Percentiles rank a stretch among this genome's conserved stretches.
Conservation (phyloP, 768 basidiomycete species). For the Sarcomyxa edulis region DNA sequence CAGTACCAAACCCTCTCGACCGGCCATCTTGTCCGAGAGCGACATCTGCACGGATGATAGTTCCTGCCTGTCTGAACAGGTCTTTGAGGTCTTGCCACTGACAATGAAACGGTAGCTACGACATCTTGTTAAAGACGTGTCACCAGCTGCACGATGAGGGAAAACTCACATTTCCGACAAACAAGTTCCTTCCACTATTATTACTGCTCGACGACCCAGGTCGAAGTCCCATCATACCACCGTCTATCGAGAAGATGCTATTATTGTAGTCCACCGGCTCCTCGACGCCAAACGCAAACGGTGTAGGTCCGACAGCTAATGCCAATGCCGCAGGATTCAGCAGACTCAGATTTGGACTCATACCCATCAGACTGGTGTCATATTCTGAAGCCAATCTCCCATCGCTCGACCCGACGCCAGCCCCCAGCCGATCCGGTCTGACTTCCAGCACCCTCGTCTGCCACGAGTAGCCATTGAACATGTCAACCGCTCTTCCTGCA, state of each 20-base stretch:
- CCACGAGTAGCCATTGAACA: slow-evolving; percentile 98
- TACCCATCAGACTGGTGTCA: too few relatives aligned
- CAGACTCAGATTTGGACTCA: too few relatives aligned
- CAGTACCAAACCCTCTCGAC: slow-evolving; percentile 90
- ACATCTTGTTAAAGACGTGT: background rate
- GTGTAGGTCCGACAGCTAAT: too few relatives aligned
- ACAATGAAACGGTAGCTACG: slow-evolving; percentile 83
- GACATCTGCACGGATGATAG: slow-evolving; percentile 87
- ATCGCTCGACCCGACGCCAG: background rate
- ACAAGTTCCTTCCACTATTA: slow-evolving; percentile 49
- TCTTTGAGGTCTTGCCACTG: slow-evolving; percentile 99
- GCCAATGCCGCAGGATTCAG: too few relatives aligned
- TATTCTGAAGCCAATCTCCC: too few relatives aligned
- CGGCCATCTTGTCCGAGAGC: slow-evolving; percentile 84
- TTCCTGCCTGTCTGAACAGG: slow-evolving; percentile 86
- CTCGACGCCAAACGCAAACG: too few relatives aligned
- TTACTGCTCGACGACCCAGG: background rate
- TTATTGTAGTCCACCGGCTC: too few relatives aligned
- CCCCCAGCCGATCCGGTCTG: slow-evolving; percentile 63
- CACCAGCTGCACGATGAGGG: background rate
- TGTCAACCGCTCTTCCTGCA: slow-evolving; percentile 89
- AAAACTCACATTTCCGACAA: slow-evolving; percentile 81
- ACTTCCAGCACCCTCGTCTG: slow-evolving; percentile 91
- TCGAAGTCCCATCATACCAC: background rate
- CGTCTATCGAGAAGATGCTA: too few relatives aligned